phyloP scores from a whole-genome alignment of 768 basidiomycete genomes.

The Agaricus sinodeliciosus region DNA sequence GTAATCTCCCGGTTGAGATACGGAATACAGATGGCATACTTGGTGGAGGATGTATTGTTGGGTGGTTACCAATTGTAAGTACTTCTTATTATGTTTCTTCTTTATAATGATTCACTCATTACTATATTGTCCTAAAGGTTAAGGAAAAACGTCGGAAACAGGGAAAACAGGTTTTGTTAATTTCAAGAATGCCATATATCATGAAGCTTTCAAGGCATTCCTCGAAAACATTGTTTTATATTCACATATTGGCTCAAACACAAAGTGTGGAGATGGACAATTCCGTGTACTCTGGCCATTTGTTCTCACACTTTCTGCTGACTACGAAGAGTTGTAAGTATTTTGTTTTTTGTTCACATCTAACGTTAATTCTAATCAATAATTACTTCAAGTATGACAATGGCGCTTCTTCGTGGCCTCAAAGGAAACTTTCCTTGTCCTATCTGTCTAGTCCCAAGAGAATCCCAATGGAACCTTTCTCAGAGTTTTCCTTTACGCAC shows the following conservation, averaged over 20 bases:
- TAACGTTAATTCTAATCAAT: no score
- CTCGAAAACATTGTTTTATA: slow-evolving; percentile 18
- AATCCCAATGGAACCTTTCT: slow-evolving; percentile 17
- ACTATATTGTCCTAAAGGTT: slow-evolving; percentile 15
- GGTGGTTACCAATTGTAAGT: slow-evolving; percentile 29
- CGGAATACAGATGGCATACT: slow-evolving; percentile 21
- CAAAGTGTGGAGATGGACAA: slow-evolving; percentile 16
- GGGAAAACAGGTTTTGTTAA: slow-evolving; percentile 23
- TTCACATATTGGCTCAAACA: slow-evolving; percentile 8
- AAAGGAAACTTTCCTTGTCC: slow-evolving; percentile 26
- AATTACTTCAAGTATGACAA: slow-evolving; percentile 24
- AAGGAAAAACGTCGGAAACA: slow-evolving; percentile 21
- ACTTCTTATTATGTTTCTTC: neutral
- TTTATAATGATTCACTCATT: no score
- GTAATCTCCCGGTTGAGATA: slow-evolving; percentile 24
- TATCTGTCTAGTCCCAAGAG: slow-evolving; percentile 24
- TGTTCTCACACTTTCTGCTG: slow-evolving; percentile 31
- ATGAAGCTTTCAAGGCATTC: slow-evolving; percentile 25
- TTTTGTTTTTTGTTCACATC: no score
- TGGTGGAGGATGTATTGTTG: slow-evolving; percentile 29
- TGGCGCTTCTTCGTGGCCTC: slow-evolving; percentile 26
- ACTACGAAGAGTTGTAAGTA: slow-evolving; percentile 41
- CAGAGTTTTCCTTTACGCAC: slow-evolving; percentile 11
- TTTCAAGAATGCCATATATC: slow-evolving; percentile 31
- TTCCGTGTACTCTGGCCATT: slow-evolving; percentile 24